Evolutionary conservation across 306 rosid genomes (phyloP).

Genomic region (Fragaria iinumae): DNA sequence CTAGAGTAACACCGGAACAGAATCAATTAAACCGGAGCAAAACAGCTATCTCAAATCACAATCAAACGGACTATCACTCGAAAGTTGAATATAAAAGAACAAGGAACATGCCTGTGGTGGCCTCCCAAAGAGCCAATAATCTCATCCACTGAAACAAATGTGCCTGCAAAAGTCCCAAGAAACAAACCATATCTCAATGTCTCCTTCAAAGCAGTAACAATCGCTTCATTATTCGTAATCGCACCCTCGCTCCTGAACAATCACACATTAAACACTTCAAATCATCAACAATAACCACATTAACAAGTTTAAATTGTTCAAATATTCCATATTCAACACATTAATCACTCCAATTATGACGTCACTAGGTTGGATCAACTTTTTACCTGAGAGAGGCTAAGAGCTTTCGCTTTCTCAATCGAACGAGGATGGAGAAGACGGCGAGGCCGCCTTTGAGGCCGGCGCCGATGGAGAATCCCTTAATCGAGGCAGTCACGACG

Average conservation of each 20-base stretch:
- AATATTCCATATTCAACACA: neutral
- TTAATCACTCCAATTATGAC: neutral
- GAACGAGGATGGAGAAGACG: conserved; percentile 75
- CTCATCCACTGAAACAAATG: conserved; percentile 85
- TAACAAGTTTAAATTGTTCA: neutral
- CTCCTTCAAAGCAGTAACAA: conserved; percentile 69
- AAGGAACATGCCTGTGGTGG: conserved; percentile 79
- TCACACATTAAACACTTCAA: neutral
- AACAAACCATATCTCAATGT: conserved; percentile 89
- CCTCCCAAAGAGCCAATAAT: conserved; percentile 68
- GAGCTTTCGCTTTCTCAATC: conserved; percentile 60
- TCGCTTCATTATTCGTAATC: conserved; percentile 63
- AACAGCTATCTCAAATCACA: neutral
- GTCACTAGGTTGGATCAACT: neutral
- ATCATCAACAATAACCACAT: neutral
- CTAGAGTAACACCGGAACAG: conserved; percentile 31
- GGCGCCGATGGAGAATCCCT: conserved; percentile 92
- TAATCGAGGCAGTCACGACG: conserved; percentile 63
- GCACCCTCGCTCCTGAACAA: conserved; percentile 53
- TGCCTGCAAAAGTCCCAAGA: conserved; percentile 89
- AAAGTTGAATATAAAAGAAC: conserved; percentile 20
- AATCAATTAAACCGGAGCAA: conserved; percentile 30
- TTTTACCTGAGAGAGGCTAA: conserved; percentile 51
- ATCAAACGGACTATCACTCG: neutral
- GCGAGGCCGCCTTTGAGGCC: conserved; percentile 95